Evolutionary conservation across 2,329 filamentous ascomycete species (phyloP), one percentile per base, ranked within the genome.

Genomic region (Diaporthe vexans): DNA sequence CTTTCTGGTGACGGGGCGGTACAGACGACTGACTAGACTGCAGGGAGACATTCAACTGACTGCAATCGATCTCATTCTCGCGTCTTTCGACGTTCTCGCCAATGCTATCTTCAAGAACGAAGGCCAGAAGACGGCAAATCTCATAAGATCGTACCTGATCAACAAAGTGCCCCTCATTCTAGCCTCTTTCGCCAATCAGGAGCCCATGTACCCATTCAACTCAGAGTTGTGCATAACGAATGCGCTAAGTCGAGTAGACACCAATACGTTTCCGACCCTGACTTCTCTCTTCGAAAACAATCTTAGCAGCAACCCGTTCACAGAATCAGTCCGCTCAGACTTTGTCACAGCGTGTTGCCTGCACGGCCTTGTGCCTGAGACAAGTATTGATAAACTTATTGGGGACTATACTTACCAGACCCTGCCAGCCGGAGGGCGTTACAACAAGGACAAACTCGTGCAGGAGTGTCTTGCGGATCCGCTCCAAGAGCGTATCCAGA

Each of bases 261-360:
- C 96, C 76, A 92, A 94, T 78, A 86, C 95, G 0, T 98, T 91
- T 75, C 89, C 89, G 0, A 90, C 88, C 1, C 83, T 90, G 4
- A 89, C 89, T 3, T 85, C 86, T 61, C 90, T 91, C 87, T 91
- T 91, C 78, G 87, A 90, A 73, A 88, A 89, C 71, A 86, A 84
- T 86, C 88, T 85, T 74, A 88, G 85, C 59, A 88, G 86, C 74
- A 90, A 88, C 73, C 87, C 87, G 0, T 88, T 90, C 73, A 90
- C 89, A 0, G 89, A 91, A 73, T 90, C 87, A 56, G 88, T 90
- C 13, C 85, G 89, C 21, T 89, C 91, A 74, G 89, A 98, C 76
- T 98, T 98, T 77, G 90, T 97, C 54, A 97, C 97, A 77, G 92
- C 96, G 0, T 99, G 97, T 81, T 94, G 94, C 72, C 88, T 98